Percentiles rank a stretch among this genome's conserved stretches.
Evolutionary conservation across 768 basidiomycete genomes (phyloP).

Genomic region (Suillus bovinus): DNA sequence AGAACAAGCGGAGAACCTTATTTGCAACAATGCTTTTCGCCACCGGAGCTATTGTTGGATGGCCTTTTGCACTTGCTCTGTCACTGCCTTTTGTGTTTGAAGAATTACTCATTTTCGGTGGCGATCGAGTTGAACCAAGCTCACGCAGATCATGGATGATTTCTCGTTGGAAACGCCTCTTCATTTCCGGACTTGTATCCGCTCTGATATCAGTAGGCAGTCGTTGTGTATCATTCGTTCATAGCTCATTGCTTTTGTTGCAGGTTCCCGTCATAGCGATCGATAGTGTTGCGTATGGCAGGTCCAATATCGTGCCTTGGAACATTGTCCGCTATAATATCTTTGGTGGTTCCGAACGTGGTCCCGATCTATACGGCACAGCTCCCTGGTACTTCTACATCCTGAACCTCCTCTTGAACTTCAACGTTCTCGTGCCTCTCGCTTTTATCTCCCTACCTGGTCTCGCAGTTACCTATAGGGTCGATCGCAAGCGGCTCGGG

Average conservation of each 20-base stretch:
- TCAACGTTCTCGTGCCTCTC: conserved; percentile 83
- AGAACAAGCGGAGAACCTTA: conserved; percentile 56
- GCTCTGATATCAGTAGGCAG: conserved; percentile 60
- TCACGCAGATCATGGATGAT: conserved; percentile 53
- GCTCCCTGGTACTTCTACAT: conserved; percentile 87
- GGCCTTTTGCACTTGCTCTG: conserved; percentile 93
- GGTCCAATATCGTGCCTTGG: conserved; percentile 78
- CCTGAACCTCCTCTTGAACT: conserved; percentile 88
- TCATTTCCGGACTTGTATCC: conserved; percentile 54
- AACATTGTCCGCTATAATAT: conserved; percentile 95
- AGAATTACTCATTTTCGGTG: conserved; percentile 78
- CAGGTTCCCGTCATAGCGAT: conserved; percentile 84
- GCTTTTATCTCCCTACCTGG: conserved; percentile 82
- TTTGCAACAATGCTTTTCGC: conserved; percentile 73
- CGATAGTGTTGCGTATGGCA: conserved; percentile 88
- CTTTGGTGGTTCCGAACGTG: conserved; percentile 74
- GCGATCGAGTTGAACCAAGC: conserved; percentile 57
- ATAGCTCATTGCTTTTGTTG: not conserved
- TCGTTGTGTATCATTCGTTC: not conserved
- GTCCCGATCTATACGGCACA: conserved; percentile 93
- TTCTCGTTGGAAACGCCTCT: conserved; percentile 59
- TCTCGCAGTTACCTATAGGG: conserved; percentile 66
- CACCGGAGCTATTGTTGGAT: conserved; percentile 85
- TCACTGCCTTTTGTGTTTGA: conserved; percentile 89
- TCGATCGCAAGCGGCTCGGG: conserved; percentile 80